Evolutionary conservation across 2,329 filamentous ascomycete species (phyloP).

Genomic region (Ascochyta fabae): DNA sequence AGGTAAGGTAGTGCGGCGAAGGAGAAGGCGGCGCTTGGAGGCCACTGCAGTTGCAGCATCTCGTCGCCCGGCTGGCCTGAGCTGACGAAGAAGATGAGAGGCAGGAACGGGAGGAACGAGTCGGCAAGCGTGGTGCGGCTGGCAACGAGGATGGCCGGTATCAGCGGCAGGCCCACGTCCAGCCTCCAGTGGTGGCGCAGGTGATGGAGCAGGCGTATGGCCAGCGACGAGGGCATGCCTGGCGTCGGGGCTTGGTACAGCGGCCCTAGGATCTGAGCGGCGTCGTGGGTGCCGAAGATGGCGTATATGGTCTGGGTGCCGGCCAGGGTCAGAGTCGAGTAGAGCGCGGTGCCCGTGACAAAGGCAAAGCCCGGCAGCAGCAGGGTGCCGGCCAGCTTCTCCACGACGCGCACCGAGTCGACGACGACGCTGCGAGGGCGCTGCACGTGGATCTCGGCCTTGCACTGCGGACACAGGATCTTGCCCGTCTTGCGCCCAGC

Average conservation of each 20-base stretch:
- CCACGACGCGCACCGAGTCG: conserved; percentile 66
- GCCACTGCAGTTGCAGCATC: conserved; percentile 65
- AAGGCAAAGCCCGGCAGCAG: conserved; percentile 70
- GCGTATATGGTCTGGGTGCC: conserved; percentile 69
- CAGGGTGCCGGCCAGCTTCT: conserved; percentile 63
- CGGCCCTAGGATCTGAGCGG: conserved; percentile 59
- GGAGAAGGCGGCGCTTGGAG: conserved; percentile 69
- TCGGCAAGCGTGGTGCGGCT: conserved; percentile 70
- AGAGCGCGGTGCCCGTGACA: conserved; percentile 56
- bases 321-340: conserved; percentile 58
- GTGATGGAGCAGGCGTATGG: conserved; percentile 39
- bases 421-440: conserved; percentile 78
- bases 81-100: conserved; percentile 66
- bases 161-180: conserved; percentile 68
- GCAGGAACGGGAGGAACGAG: conserved; percentile 66
- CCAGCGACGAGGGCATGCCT: conserved; percentile 39
- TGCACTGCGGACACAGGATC: conserved; percentile 88
- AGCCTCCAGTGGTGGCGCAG: conserved; percentile 56
- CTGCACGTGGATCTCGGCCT: conserved; percentile 76
- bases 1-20: conserved; percentile 72
- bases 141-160: conserved; percentile 71
- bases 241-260: conserved; percentile 45
- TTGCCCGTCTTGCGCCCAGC: conserved; percentile 59
- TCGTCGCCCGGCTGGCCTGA: conserved; percentile 54
- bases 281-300: conserved; percentile 70